Conservation (phyloP, 805 yeast genomes). For the Suhomyces sp. region DNA sequence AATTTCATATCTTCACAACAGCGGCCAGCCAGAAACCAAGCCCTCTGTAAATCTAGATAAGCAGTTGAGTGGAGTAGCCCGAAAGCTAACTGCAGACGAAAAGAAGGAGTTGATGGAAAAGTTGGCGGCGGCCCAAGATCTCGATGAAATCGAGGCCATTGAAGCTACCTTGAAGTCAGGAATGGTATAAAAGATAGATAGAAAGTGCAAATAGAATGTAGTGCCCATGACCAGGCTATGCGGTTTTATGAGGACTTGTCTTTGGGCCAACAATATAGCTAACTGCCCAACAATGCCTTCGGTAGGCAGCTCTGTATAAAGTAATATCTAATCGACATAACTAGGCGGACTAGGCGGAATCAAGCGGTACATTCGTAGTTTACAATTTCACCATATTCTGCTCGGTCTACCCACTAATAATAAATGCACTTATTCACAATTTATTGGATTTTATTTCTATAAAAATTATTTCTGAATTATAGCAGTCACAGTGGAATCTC, state of each 20-base stretch:
- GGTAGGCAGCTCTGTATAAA: not conserved
- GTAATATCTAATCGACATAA: no score
- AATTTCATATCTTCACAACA: constrained; percentile 6
- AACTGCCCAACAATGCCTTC: not conserved
- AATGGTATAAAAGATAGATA: not conserved
- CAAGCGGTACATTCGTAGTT: not conserved
- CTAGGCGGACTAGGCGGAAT: not conserved
- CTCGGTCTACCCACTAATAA: not conserved
- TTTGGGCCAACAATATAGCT: not conserved
- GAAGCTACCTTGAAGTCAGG: constrained; percentile 48
- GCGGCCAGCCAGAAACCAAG: constrained; percentile 11
- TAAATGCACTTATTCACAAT: not conserved
- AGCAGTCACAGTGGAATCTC: not conserved
- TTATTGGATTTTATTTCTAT: not conserved
- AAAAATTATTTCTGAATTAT: not conserved
- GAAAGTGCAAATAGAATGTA: not conserved
- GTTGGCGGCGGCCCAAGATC: constrained; percentile 59
- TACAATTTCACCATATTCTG: not conserved
- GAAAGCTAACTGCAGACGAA: constrained; percentile 54
- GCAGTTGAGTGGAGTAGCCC: constrained; percentile 32
- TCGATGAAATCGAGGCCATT: constrained; percentile 72
- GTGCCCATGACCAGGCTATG: no score
- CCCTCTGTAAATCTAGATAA: constrained; percentile 22
- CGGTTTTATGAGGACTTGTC: no score
- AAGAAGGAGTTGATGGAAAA: constrained; percentile 48